Percentiles rank a stretch among this genome's conserved stretches.
Evolutionary conservation across 202 grass and related monocot species (phyloP).

Genomic region (Dendrocalamus latiflorus): DNA sequence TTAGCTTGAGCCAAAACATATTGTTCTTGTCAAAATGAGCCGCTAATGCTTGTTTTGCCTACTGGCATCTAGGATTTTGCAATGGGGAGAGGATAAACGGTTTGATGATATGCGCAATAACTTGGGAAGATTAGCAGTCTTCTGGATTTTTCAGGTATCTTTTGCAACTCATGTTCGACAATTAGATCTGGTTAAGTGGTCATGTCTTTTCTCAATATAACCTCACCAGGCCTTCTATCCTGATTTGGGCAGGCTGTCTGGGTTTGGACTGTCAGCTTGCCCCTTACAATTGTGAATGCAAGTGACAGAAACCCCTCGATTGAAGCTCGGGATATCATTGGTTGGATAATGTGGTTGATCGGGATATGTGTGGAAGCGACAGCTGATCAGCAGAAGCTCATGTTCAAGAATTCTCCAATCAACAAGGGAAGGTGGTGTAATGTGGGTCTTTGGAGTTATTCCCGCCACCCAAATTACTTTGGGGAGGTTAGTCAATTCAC

Average conservation of each 20-base stretch:
- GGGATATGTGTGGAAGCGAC: slow-evolving; percentile 61
- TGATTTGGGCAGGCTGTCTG: slow-evolving; percentile 61
- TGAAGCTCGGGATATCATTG: slow-evolving; percentile 81
- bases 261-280: slow-evolving; percentile 94
- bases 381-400: no score
- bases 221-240: neutral
- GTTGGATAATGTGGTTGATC: slow-evolving; percentile 88
- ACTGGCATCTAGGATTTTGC: slow-evolving; percentile 59
- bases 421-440: no score
- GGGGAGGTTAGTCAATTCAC: no score
- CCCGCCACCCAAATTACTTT: no score
- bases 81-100: slow-evolving; percentile 83
- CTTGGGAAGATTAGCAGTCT: slow-evolving; percentile 68
- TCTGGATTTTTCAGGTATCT: slow-evolving; percentile 85
- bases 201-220: slow-evolving; percentile 2
- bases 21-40: neutral
- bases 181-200: neutral
- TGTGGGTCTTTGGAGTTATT: no score
- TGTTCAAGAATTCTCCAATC: no score
- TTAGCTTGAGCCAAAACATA: neutral
- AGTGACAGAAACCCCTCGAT: slow-evolving; percentile 57
- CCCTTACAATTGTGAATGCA: slow-evolving; percentile 86
- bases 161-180: slow-evolving; percentile 15
- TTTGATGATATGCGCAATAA: no score
- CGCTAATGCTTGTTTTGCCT: slow-evolving; percentile 17